Percentiles rank a stretch among this genome's conserved stretches.
phyloP scores from a whole-genome alignment of 2,329 filamentous ascomycete genomes.

The Ceratocystis smalleyi region DNA sequence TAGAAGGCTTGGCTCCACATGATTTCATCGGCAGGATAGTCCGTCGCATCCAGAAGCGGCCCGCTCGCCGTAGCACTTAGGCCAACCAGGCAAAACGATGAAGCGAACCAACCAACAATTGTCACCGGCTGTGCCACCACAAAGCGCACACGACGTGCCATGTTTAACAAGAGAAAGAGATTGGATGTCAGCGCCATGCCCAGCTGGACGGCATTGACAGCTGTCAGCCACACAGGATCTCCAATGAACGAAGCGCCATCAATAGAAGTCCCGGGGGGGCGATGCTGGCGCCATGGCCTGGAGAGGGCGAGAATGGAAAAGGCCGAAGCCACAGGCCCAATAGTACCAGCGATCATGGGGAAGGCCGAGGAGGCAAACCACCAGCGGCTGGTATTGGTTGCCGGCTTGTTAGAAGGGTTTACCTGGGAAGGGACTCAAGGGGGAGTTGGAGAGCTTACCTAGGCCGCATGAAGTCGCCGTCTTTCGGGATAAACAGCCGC shows the following conservation, averaged over 20 bases:
- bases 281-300: constrained; percentile 55
- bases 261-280: constrained; percentile 32
- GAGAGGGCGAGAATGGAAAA: constrained; percentile 80
- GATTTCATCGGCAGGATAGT: constrained; percentile 33
- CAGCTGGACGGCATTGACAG: constrained; percentile 64
- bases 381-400: constrained; percentile 34
- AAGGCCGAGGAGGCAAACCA: constrained; percentile 51
- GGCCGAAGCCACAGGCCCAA: constrained; percentile 74
- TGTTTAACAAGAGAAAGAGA: constrained; percentile 69
- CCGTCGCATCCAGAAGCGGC: constrained; percentile 27
- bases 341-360: constrained; percentile 66
- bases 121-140: constrained; percentile 69
- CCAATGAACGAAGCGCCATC: constrained; percentile 32
- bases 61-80: constrained; percentile 52
- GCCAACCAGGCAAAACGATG: constrained; percentile 48
- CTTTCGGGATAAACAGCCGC: not conserved
- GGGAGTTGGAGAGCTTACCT: not conserved
- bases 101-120: constrained; percentile 63
- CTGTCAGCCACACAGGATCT: constrained; percentile 61
- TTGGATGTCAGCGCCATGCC: constrained; percentile 65
- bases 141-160: constrained; percentile 66
- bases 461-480: not conserved
- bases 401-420: not conserved
- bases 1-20: constrained; percentile 69
- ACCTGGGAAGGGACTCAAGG: no score